These are phyloP conservation scores for Talaromyces atroroseus DNA, from an alignment of 2,329 filamentous ascomycete genomes.

Conservation along the genomic window DNA sequence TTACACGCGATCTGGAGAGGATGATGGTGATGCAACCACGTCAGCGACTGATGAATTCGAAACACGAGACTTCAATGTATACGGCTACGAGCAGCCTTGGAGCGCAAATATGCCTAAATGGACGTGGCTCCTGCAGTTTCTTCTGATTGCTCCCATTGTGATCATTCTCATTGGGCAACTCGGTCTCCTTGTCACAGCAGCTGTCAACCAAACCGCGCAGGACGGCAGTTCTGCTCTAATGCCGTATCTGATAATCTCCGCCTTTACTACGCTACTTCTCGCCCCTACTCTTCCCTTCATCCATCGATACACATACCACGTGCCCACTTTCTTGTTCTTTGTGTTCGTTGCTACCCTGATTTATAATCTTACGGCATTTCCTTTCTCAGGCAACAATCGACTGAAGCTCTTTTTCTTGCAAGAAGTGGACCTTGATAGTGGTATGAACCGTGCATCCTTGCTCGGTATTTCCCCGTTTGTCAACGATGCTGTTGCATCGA, in stretches of 20 bases:
- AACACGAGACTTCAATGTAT: conserved; percentile 41
- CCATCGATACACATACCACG: conserved; percentile 76
- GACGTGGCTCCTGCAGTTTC: conserved; percentile 83
- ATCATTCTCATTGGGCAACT: conserved; percentile 73
- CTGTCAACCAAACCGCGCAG: conserved; percentile 72
- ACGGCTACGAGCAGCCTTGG: conserved; percentile 77
- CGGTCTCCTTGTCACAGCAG: conserved; percentile 64
- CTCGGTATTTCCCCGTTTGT: conserved; percentile 65
- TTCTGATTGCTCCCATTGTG: conserved; percentile 71
- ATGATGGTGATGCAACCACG: conserved; percentile 23
- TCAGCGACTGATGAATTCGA: conserved; percentile 23
- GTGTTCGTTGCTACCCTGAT: conserved; percentile 70
- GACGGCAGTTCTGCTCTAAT: conserved; percentile 71
- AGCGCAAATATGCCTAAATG: conserved; percentile 71
- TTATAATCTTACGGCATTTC: conserved; percentile 83
- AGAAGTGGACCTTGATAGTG: conserved; percentile 67
- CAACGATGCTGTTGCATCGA: conserved; percentile 57
- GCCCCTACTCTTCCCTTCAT: conserved; percentile 77
- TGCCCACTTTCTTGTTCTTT: conserved; percentile 70
- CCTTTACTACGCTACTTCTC: conserved; percentile 65
- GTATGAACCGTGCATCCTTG: conserved; percentile 64
- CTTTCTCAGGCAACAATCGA: conserved; percentile 72
- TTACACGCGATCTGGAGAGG: conserved; percentile 39
- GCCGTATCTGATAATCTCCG: conserved; percentile 65
- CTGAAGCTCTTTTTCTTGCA: conserved; percentile 88